These are phyloP conservation scores for Globisporangium viniferum DNA, from an alignment of 352 stramenopile genomes.

Conservation along the genomic window DNA sequence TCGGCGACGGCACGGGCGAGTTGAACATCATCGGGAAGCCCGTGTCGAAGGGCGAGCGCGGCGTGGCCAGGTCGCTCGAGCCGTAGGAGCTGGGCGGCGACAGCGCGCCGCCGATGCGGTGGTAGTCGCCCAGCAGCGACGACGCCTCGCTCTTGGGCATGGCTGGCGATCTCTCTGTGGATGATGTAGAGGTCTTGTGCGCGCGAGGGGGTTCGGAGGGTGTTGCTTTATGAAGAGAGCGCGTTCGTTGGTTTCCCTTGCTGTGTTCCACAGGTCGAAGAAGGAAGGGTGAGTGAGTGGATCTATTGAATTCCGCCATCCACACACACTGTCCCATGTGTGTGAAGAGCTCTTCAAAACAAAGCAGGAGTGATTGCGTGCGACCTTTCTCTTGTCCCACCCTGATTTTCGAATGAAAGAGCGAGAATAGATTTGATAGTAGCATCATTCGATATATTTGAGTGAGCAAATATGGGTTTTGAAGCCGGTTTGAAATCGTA, in stretches of 20 bases:
- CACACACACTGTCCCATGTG: not conserved
- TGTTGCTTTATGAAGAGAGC: not conserved
- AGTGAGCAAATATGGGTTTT: not conserved
- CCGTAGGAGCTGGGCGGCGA: constrained; percentile 13
- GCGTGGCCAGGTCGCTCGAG: constrained; percentile 19
- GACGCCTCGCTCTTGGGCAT: constrained; percentile 11
- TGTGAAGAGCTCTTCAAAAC: not conserved
- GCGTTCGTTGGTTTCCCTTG: not conserved
- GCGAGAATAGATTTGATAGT: not conserved
- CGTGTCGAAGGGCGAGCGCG: constrained; percentile 63
- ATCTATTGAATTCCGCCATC: not conserved
- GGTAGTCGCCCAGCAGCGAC: constrained; percentile 17
- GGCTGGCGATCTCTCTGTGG: not conserved
- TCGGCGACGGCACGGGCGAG: constrained; percentile 49
- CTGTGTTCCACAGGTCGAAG: not conserved
- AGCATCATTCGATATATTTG: not conserved
- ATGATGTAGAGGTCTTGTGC: not conserved
- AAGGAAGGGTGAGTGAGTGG: not conserved
- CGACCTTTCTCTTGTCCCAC: constrained; percentile 2
- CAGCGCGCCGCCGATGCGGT: constrained; percentile 12
- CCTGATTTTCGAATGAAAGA: not conserved
- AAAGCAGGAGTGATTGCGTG: not conserved
- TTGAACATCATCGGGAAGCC: constrained; percentile 69
- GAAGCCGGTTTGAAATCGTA: not conserved
- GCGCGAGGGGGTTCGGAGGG: not conserved